Percentiles rank a stretch among this genome's conserved stretches.
These are phyloP conservation scores for Trametes maxima DNA, from an alignment of 768 basidiomycete species.

Conservation along the genomic window DNA sequence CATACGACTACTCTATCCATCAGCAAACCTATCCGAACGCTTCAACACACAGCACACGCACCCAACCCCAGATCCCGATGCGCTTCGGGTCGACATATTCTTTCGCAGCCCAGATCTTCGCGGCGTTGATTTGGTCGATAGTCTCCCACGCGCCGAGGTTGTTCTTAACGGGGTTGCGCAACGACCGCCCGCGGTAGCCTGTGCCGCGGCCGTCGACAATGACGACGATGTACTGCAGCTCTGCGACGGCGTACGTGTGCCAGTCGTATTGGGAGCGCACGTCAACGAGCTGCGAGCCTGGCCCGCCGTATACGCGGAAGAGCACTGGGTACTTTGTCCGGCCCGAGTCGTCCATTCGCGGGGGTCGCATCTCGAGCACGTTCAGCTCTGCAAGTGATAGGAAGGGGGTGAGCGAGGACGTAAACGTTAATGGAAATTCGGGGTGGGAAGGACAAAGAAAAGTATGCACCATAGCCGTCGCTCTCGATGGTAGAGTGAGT, in stretches of 20 bases:
- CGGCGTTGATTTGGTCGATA: slow-evolving; percentile 86
- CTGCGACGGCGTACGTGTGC: slow-evolving; percentile 84
- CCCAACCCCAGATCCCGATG: slow-evolving; percentile 99
- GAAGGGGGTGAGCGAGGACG: slow-evolving; percentile 12
- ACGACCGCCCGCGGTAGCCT: slow-evolving; percentile 80
- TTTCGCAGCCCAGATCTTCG: slow-evolving; percentile 85
- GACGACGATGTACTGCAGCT: slow-evolving; percentile 83
- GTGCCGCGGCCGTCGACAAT: slow-evolving; percentile 93
- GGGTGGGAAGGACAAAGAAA: background rate
- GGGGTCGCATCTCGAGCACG: slow-evolving; percentile 88
- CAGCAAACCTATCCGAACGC: background rate
- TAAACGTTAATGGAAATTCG: background rate
- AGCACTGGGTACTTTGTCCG: slow-evolving; percentile 94
- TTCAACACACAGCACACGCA: slow-evolving; percentile 42
- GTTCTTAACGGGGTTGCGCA: slow-evolving; percentile 87
- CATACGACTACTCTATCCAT: slow-evolving; percentile 70
- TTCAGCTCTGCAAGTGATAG: slow-evolving; percentile 66
- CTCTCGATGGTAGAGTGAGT: slow-evolving; percentile 71
- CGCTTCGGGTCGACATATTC: slow-evolving; percentile 85
- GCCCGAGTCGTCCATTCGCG: slow-evolving; percentile 92
- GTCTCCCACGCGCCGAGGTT: slow-evolving; percentile 91
- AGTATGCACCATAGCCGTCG: slow-evolving; percentile 68
- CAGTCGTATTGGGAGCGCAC: slow-evolving; percentile 72
- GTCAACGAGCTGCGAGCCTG: slow-evolving; percentile 78
- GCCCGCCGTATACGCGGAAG: slow-evolving; percentile 94